Evolutionary conservation across 371 early-diverging fungal genomes (phyloP), one percentile per base, ranked within the genome.

Genomic region (Dichotomocladium elegans): DNA sequence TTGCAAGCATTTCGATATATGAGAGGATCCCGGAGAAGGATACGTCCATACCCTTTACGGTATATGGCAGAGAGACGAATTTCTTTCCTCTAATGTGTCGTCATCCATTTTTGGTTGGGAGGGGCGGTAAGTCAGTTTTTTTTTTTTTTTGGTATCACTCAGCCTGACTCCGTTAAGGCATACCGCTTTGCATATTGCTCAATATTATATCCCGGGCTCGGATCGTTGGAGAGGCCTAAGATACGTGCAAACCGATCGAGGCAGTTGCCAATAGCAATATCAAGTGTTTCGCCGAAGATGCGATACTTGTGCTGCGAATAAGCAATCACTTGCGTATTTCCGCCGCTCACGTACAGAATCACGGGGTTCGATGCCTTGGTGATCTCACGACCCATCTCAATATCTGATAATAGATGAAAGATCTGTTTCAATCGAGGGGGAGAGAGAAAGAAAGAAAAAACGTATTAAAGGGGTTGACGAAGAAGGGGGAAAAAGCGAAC

Each of bases 31-130:
- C 99, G 3, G 93, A 92, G 65, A 99, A 99, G 11, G 97, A 96
- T n/a, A 99, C 95, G 63, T 99, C 99, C 99, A 99, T 99, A 26
- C 99, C 99, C 66, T 99, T 99, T 60, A 99, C 99, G 0, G 89
- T 80, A 68, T 99, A 99, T 1, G 99, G 99, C 25, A 99, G 76
- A 60, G 92, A 91, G 27, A 97, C 75, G 57, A 85, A 93, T 26
- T 89, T 88, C 26, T 72, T 87, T 4, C 99, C 96, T 46, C 92
- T 88, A 29, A n/a, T n/a, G n/a, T n/a, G n/a, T n/a, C n/a, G n/a
- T n/a, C n/a, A n/a, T n/a, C n/a, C n/a, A n/a, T n/a, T n/a, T n/a
- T n/a, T n/a, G n/a, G n/a, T n/a, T n/a, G n/a, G n/a, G n/a, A n/a
- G n/a, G n/a, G n/a, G n/a, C n/a, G n/a, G n/a, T n/a, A n/a, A n/a